Evolutionary conservation across 768 basidiomycete genomes (phyloP), one percentile per base, ranked within the genome.

Genomic region (Exidia glandulosa): DNA sequence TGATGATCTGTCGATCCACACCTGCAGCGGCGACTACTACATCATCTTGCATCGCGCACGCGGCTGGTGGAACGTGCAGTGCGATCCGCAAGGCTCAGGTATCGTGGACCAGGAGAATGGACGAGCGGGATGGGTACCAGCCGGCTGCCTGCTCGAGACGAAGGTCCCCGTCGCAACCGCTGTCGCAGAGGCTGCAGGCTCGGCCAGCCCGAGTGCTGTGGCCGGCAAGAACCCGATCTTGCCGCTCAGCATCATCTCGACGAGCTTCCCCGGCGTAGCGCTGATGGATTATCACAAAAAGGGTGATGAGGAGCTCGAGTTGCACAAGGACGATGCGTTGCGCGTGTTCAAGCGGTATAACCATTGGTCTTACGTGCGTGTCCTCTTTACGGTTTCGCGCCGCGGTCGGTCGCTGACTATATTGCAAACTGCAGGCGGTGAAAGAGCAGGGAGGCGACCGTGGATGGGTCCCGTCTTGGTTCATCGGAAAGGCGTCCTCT

Each of bases 381-480:
- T 74, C 58, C 30, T 60, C 57, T 60, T 56, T 63, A 52, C 37
- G 23, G 48, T 14, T 41, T 32, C 47, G 37, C 9, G 37, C 48
- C 57, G 32, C 63, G 32, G 31, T 59, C 62, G 62, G 19, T 56
- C 61, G 55, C 60, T 62, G 55, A 41, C 67, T 45, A 32, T 57
- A n/a, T 63, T 60, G 19, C 45, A 56, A 52, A 47, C 60, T 56
- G 23, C 66, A 92, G 90, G 91, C 91, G 63, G 92, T 97, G 67
- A 94, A 94, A 72, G 90, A 96, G 68, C 87, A 89, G 14, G 85
- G 86, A 25, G 95, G 95, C 48, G 89, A 93, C 72, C 84, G 95
- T 63, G 95, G 95, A 36, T 98, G 95, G 95, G 92, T 96, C 27
- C 94, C 94, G 79, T 93, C 91, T 27, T 98, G 95, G 95, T 95